A percentile compares a stretch with the other conserved stretches of the same genome.
Evolutionary conservation across 2,329 filamentous ascomycete species (phyloP).

Genomic region (Penicillium oxalicum): DNA sequence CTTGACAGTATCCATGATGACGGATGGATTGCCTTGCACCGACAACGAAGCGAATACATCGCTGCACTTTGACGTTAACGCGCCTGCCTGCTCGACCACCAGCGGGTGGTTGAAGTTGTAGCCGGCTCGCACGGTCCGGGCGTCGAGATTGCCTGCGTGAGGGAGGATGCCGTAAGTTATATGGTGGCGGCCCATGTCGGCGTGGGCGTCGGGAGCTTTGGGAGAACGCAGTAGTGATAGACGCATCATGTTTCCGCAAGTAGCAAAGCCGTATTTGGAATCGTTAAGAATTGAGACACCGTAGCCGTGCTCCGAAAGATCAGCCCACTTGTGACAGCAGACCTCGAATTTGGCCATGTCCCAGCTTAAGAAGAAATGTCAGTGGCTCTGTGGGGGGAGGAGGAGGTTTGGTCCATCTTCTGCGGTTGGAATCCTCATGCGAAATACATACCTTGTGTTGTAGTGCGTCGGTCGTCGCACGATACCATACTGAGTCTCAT

Average conservation of each 20-base stretch:
- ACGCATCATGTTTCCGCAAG: conserved; percentile 81
- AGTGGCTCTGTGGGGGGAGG: too few relatives aligned
- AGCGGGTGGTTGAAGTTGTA: conserved; percentile 88
- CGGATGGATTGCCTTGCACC: conserved; percentile 58
- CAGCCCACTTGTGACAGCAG: conserved; percentile 90
- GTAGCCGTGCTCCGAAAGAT: conserved; percentile 80
- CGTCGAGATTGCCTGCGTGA: conserved; percentile 65
- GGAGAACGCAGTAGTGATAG: conserved; percentile 78
- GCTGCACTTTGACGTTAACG: conserved; percentile 4
- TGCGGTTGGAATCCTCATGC: too few relatives aligned
- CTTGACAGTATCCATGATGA: conserved; percentile 87
- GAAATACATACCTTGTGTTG: conserved; percentile 65
- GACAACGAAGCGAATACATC: conserved; percentile 53
- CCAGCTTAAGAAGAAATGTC: conserved; percentile 54
- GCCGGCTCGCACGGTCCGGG: conserved; percentile 71
- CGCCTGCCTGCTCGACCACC: conserved; percentile 43
- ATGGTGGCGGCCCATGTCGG: conserved; percentile 84
- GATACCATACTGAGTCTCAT: conserved; percentile 91
- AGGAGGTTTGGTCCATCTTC: too few relatives aligned
- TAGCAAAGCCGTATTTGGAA: conserved; percentile 93
- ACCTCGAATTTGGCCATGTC: conserved; percentile 98
- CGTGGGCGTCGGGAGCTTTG: conserved; percentile 87
- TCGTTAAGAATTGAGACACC: conserved; percentile 92
- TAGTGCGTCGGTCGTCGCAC: conserved; percentile 89
- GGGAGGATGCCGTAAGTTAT: conserved; percentile 90